Conservation (phyloP, 2,329 filamentous ascomycete genomes). For the Thelonectria blattea region DNA sequence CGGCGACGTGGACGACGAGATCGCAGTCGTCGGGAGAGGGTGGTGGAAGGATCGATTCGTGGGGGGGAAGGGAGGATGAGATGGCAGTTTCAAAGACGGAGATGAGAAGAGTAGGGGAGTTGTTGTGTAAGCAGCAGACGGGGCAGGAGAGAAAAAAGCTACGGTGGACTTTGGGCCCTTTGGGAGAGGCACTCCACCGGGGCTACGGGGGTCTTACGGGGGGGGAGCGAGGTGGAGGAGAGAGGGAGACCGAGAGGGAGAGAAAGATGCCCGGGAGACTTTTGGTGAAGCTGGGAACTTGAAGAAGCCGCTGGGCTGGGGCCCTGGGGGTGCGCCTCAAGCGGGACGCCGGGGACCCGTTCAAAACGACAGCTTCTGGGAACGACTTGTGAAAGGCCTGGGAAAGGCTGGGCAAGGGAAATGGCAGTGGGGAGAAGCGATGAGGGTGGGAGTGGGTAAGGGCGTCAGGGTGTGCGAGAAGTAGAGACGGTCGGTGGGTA, state of each 20-base stretch:
- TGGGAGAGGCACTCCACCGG: conserved; percentile 19
- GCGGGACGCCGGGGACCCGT: conserved; percentile 16
- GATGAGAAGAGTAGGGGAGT: conserved; percentile 32
- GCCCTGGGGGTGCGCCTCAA: conserved; percentile 15
- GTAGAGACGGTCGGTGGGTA: conserved; percentile 2
- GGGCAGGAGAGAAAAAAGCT: conserved; percentile 39
- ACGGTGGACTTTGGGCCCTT: conserved; percentile 35
- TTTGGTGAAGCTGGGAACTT: neutral
- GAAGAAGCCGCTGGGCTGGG: conserved; percentile 12
- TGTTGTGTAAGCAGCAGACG: conserved; percentile 42
- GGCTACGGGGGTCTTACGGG: conserved; percentile 8
- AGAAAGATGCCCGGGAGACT: neutral
- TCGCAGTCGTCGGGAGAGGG: conserved; percentile 32
- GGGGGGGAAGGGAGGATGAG: conserved; percentile 25
- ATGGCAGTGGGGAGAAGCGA: conserved; percentile 36
- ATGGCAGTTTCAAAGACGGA: conserved; percentile 26
- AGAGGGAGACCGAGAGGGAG: too few species aligned
- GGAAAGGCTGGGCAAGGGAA: conserved; percentile 36
- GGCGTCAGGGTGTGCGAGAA: conserved; percentile 17
- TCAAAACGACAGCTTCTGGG: neutral
- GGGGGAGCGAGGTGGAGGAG: neutral
- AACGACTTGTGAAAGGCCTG: conserved; percentile 1
- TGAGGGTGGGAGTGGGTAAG: conserved; percentile 11
- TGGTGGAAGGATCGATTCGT: conserved; percentile 28
- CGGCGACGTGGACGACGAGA: conserved; percentile 6